Conservation (phyloP, 164 flowering plant genomes). For the Paratinospora sagittata region DNA sequence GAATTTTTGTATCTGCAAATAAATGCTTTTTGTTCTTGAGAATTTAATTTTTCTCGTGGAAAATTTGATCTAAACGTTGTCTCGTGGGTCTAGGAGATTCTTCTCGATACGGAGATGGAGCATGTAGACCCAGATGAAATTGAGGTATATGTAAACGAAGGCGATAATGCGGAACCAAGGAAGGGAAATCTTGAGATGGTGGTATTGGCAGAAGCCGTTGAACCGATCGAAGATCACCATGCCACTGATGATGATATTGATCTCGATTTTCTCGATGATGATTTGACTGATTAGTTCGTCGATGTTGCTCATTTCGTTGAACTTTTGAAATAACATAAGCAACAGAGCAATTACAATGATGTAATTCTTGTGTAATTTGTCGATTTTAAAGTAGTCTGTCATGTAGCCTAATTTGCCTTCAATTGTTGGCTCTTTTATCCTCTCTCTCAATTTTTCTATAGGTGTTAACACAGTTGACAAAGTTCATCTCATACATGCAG, state of each 20-base stretch:
- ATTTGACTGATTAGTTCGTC: slow-evolving; percentile 37
- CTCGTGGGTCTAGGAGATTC: slow-evolving; percentile 32
- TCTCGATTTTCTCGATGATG: slow-evolving; percentile 58
- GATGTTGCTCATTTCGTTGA: not conserved
- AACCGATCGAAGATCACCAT: slow-evolving; percentile 34
- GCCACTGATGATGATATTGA: slow-evolving; percentile 37
- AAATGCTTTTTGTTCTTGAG: not conserved
- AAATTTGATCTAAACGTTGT: not conserved
- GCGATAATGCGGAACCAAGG: slow-evolving; percentile 22
- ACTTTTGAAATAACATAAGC: not conserved
- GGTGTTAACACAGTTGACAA: no score
- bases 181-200: slow-evolving; percentile 24
- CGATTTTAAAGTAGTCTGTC: not conserved
- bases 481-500: not conserved
- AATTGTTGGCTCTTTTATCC: not conserved
- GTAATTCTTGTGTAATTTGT: not conserved
- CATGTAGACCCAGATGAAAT: slow-evolving; percentile 35
- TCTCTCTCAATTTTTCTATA: no score
- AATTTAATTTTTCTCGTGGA: not conserved
- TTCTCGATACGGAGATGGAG: slow-evolving; percentile 45
- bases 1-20: not conserved
- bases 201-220: slow-evolving; percentile 19
- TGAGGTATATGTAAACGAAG: slow-evolving; percentile 26
- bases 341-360: not conserved
- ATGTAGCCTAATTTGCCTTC: not conserved